phyloP scores from a whole-genome alignment of 192 early-diverging fungal genomes.

The Chytriomyces sp. region DNA sequence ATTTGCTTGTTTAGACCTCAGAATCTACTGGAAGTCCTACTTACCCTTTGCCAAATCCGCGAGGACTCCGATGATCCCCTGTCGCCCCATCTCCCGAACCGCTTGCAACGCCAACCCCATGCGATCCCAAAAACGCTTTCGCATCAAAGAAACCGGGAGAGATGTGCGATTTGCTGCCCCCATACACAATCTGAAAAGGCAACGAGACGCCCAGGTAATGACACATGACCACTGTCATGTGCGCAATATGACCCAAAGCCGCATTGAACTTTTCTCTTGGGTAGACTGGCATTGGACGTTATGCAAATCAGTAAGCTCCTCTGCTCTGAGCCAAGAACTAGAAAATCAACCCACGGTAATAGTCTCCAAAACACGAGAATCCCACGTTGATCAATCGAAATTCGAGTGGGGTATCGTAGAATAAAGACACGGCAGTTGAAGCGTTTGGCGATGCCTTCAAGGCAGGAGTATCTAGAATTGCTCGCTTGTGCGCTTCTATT shows the following conservation, averaged over 20 bases:
- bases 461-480: background rate
- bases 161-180: constrained; percentile 26
- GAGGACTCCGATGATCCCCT: no score
- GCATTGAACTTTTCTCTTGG: constrained; percentile 54
- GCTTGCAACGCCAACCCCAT: background rate
- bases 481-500: background rate
- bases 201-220: constrained; percentile 49
- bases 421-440: constrained; percentile 14
- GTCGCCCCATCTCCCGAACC: background rate
- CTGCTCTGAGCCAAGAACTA: no score
- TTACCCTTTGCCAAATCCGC: no score
- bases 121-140: constrained; percentile 1
- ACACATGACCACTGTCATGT: constrained; percentile 46
- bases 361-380: constrained; percentile 39
- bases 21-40: background rate
- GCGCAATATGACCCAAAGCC: constrained; percentile 40
- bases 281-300: constrained; percentile 28
- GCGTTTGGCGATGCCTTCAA: constrained; percentile 11
- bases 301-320: background rate
- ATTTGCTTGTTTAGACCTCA: no score
- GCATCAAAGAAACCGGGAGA: background rate
- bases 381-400: constrained; percentile 52
- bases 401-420: constrained; percentile 38
- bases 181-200: constrained; percentile 38
- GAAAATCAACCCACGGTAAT: constrained; percentile 35